Evolutionary conservation across 2,329 filamentous ascomycete species (phyloP), one percentile per base, ranked within the genome.

Genomic region (Zymoseptoria pseudotritici): DNA sequence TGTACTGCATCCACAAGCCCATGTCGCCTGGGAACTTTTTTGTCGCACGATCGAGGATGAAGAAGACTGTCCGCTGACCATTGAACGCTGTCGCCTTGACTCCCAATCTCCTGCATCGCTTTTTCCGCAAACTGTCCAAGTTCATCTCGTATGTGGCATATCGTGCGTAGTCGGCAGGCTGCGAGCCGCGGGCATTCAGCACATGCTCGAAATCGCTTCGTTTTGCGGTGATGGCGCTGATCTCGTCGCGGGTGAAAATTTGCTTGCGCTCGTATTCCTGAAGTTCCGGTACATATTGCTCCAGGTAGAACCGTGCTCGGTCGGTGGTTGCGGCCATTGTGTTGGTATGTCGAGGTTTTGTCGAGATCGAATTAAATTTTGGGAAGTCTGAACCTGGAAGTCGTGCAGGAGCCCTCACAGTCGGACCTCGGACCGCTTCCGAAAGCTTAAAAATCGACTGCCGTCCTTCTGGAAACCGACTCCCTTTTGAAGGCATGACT

Each of bases 231-330:
- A 99, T 91, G 53, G 88, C 87, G 63, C 85, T 84, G 72, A 99
- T 96, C 75, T 99, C 93, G 66, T 95, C 89, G 86, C 94, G 69
- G 21, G 83, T 85, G 77, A 99, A 99, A 67, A 99, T 89, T 69
- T 90, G 87, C 75, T 96, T 97, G 66, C 90, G 85, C 76, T 96
- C 89, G 75, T 91, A 95, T 70, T 96, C 91, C 64, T 91, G 90
- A 59, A 99, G 83, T 75, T 97, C 92, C 17, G 92, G 91, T 51
- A 97, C 90, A 2, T 89, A 88, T 67, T 93, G 88, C 79, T 99
- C 94, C 65, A 97, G 83, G 76, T 90, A 97, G 77, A 93, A 97
- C 60, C 93, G 90, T 58, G 93, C 94, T 77, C 97, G 97, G 72
- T 97, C 94, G 64, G 89, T 88, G 60, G 94, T 87, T 50, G 86